Evolutionary conservation across 75 land plant species (phyloP).

Genomic region (Cupressus sempervirens): DNA sequence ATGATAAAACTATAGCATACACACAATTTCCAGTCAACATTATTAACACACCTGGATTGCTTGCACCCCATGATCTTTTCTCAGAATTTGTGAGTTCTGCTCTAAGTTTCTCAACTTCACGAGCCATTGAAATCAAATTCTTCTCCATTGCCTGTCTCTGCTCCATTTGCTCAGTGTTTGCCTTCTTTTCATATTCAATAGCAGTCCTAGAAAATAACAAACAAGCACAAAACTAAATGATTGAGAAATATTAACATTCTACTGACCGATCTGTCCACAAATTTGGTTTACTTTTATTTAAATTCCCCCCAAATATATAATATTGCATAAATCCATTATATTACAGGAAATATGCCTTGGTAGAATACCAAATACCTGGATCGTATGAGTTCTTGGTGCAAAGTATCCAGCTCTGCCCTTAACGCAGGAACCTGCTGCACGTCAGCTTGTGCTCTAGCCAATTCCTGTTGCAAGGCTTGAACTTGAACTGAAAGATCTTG

Average conservation of each 20-base stretch:
- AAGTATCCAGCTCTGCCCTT: constrained; percentile 50
- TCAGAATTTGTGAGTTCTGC: constrained; percentile 63
- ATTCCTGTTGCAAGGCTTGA: constrained; percentile 53
- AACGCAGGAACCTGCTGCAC: constrained; percentile 44
- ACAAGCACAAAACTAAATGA: not conserved
- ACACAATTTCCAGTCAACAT: not conserved
- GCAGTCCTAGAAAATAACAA: constrained; percentile 35
- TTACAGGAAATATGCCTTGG: not conserved
- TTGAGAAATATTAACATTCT: not conserved
- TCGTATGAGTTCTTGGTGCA: constrained; percentile 56
- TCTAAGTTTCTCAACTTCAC: constrained; percentile 77
- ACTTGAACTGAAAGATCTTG: constrained; percentile 60
- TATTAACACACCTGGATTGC: constrained; percentile 4
- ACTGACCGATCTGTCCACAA: not conserved
- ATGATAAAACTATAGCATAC: not conserved
- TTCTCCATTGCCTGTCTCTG: constrained; percentile 76
- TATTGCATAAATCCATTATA: not conserved
- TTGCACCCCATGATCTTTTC: constrained; percentile 33
- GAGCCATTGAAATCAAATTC: constrained; percentile 70
- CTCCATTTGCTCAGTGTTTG: constrained; percentile 53
- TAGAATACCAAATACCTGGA: constrained; percentile 40
- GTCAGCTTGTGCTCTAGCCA: constrained; percentile 49
- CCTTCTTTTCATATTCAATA: constrained; percentile 73
- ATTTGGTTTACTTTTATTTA: not conserved
- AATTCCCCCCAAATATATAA: not conserved